A percentile compares a stretch with the other conserved stretches of the same genome.
Evolutionary conservation across 2,329 filamentous ascomycete species (phyloP).

Genomic region (Hymenoscyphus linearis): DNA sequence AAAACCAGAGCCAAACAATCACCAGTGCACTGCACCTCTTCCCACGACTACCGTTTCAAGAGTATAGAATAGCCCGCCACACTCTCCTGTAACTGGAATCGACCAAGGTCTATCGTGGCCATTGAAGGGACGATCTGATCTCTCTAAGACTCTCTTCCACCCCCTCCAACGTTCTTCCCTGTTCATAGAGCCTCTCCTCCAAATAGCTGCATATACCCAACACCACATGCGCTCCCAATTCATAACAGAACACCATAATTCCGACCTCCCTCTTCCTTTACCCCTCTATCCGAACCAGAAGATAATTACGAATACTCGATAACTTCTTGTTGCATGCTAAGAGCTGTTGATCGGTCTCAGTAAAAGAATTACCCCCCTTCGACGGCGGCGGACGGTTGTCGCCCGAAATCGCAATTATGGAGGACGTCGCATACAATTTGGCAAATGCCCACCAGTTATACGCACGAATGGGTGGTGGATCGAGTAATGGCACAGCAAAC

Average conservation of each 20-base stretch:
- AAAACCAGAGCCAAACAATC: slow-evolving; percentile 9
- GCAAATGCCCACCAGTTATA: slow-evolving; percentile 38
- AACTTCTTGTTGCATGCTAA: slow-evolving; percentile 1
- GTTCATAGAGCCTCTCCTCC: not conserved
- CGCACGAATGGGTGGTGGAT: slow-evolving; percentile 36
- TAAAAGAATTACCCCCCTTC: slow-evolving; percentile 3
- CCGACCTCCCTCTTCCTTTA: not conserved
- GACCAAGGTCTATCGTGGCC: not conserved
- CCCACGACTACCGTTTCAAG: slow-evolving; percentile 26
- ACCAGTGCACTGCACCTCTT: slow-evolving; percentile 5
- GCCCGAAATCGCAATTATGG: slow-evolving; percentile 32
- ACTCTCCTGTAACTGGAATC: not conserved
- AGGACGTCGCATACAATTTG: slow-evolving; percentile 35
- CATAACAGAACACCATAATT: not conserved
- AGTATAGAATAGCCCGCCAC: slow-evolving; percentile 11
- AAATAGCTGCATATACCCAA: not conserved
- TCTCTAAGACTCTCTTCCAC: not conserved
- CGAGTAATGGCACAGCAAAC: slow-evolving; percentile 16
- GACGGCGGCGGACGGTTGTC: slow-evolving; percentile 11
- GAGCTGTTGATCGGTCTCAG: slow-evolving; percentile 14
- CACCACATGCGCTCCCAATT: not conserved
- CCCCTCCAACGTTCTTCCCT: not conserved
- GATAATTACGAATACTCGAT: not conserved
- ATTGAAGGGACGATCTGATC: not conserved
- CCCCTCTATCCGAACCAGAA: not conserved